Conservation (phyloP, 345 rosid species). For the Nephelium lappaceum region DNA sequence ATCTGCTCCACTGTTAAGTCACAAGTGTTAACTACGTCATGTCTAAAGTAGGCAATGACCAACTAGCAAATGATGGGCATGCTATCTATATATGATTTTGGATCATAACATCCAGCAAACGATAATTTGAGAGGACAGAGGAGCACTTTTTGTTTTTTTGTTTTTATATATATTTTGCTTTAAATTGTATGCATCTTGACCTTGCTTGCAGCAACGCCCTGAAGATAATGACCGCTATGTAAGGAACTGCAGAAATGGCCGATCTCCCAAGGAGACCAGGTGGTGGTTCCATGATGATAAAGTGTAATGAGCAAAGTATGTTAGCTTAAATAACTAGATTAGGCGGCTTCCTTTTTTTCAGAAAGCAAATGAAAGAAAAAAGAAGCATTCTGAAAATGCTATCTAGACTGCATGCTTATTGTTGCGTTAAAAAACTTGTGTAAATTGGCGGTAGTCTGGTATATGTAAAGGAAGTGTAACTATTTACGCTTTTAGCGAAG, state of each 20-base stretch:
- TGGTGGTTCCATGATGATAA: conserved; percentile 99
- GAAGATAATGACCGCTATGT: conserved; percentile 97
- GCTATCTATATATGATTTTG: background rate
- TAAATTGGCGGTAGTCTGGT: conserved; percentile 33
- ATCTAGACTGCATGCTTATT: conserved; percentile 24
- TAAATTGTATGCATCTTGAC: conserved; percentile 11
- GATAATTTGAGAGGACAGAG: background rate
- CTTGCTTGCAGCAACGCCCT: conserved; percentile 82
- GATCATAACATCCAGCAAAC: background rate
- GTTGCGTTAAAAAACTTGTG: conserved; percentile 16
- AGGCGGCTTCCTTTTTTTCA: conserved; percentile 21
- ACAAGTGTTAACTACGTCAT: background rate
- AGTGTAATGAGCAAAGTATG: conserved; percentile 46
- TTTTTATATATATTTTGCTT: background rate
- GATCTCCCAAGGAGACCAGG: conserved; percentile 99
- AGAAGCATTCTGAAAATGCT: conserved; percentile 29
- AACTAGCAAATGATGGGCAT: background rate
- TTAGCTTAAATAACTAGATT: conserved; percentile 28
- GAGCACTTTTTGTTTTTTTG: background rate
- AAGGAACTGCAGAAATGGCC: conserved; percentile 91
- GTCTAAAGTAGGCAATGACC: background rate
- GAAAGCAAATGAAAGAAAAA: conserved; percentile 22
- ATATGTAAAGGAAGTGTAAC: conserved; percentile 31
- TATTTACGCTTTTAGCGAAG: conserved; percentile 20
- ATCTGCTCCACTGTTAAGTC: background rate